Conservation (phyloP, 139 green algal species). For the Chlorella ohadii region DNA sequence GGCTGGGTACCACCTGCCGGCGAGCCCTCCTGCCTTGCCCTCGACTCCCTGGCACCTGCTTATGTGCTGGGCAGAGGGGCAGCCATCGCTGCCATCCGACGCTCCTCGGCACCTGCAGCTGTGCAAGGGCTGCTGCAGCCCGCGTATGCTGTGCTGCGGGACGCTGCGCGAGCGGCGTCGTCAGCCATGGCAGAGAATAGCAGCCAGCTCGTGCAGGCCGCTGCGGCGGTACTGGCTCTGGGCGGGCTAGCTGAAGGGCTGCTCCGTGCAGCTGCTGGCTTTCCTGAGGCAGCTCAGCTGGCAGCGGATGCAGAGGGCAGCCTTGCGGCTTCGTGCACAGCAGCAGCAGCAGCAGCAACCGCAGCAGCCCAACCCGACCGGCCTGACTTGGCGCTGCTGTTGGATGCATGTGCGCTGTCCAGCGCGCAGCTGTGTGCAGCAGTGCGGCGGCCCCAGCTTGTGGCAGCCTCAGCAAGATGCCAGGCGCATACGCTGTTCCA, state of each 20-base stretch:
- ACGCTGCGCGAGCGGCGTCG: background rate
- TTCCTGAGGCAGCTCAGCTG: background rate
- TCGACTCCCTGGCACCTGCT: background rate
- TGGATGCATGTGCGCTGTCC: constrained; percentile 17
- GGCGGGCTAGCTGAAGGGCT: constrained; percentile 14
- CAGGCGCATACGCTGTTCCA: constrained; percentile 4
- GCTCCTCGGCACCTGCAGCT: background rate
- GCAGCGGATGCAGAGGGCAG: background rate
- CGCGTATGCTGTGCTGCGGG: background rate
- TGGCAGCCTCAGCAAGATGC: background rate
- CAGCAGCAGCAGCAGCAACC: background rate
- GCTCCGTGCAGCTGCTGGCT: constrained; percentile 13
- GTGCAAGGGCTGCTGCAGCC: background rate
- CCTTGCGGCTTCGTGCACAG: background rate
- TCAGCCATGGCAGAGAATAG: background rate
- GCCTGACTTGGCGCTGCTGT: background rate
- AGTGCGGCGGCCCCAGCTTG: background rate
- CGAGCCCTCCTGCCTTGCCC: background rate
- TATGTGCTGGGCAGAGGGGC: constrained; percentile 1
- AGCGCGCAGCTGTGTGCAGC: constrained; percentile 9
- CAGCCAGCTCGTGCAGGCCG: background rate
- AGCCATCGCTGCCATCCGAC: background rate
- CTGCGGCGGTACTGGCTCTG: background rate
- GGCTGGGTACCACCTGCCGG: background rate
- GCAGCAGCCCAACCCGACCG: background rate